A percentile compares a stretch with the other conserved stretches of the same genome.
Conservation (phyloP, 164 flowering plant species). For the Tetracentron sinense region DNA sequence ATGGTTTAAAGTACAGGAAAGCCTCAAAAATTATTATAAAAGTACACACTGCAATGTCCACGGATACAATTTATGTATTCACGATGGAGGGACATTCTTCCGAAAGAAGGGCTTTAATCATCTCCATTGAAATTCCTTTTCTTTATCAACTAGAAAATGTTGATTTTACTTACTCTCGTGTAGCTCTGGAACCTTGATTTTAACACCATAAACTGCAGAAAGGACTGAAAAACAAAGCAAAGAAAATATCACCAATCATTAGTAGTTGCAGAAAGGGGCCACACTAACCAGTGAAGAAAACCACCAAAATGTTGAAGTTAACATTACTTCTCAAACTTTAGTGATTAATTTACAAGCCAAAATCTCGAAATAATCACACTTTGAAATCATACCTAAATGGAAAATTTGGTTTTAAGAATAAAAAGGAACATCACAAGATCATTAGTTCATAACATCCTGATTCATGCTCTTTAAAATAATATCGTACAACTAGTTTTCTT, state of each 20-base stretch:
- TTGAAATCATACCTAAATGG: no score
- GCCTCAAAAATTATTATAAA: not conserved
- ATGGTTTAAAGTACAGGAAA: not conserved
- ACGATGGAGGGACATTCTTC: no score
- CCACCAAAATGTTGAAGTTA: no score
- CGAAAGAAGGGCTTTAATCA: no score
- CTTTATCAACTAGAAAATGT: not conserved
- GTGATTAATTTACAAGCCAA: no score
- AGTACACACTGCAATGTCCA: not conserved
- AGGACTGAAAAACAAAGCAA: no score
- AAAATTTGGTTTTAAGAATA: no score
- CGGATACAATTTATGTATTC: no score
- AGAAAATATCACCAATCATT: conserved; percentile 5
- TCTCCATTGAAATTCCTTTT: not conserved
- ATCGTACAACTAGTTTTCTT: not conserved
- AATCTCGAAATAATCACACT: no score
- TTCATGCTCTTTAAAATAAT: no score
- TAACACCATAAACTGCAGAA: conserved; percentile 46
- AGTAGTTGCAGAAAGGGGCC: not conserved
- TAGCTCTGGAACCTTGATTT: conserved; percentile 31
- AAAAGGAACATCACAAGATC: no score
- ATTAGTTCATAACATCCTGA: not conserved
- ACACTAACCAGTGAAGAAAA: not conserved
- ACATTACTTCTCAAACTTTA: no score
- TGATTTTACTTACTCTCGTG: conserved; percentile 37